These are phyloP conservation scores for Phytophthora sp. DNA, from an alignment of 352 stramenopile species.

Conservation along the genomic window DNA sequence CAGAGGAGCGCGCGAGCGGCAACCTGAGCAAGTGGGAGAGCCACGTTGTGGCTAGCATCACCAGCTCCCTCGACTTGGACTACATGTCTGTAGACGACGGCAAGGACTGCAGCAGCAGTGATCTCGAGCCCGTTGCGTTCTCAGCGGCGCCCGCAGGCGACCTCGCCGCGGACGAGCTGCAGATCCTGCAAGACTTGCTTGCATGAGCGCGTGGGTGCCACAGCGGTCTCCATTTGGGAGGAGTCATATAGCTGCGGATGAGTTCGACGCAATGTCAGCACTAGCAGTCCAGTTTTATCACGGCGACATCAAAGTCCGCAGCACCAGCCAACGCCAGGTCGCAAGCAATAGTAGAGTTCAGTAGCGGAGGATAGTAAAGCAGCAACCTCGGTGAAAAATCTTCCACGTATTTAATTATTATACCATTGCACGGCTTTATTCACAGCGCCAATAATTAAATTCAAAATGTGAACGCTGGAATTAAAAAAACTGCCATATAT, in stretches of 20 bases:
- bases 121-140: slow-evolving; percentile 38
- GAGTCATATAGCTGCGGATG: not conserved
- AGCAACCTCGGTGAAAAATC: too few relatives aligned
- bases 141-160: slow-evolving; percentile 25
- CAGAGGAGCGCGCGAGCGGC: slow-evolving; percentile 23
- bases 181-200: slow-evolving; percentile 53
- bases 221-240: too few relatives aligned
- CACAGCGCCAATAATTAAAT: too few relatives aligned
- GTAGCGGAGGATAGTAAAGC: not conserved
- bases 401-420: too few relatives aligned
- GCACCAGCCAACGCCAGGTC: not conserved
- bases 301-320: not conserved
- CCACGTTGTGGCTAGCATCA: slow-evolving; percentile 33
- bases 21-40: slow-evolving; percentile 44
- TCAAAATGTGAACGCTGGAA: too few relatives aligned
- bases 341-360: not conserved
- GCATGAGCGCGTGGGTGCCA: slow-evolving; percentile 25
- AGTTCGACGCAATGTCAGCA: not conserved
- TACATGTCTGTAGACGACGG: slow-evolving; percentile 8
- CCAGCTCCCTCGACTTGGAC: slow-evolving; percentile 30
- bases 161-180: slow-evolving; percentile 44
- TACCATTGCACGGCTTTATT: too few relatives aligned
- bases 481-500: too few relatives aligned
- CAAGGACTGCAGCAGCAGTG: slow-evolving; percentile 6
- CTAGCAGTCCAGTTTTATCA: not conserved